Conservation (phyloP, 352 stramenopile species). For the Phytophthora macrochlamydospora region DNA sequence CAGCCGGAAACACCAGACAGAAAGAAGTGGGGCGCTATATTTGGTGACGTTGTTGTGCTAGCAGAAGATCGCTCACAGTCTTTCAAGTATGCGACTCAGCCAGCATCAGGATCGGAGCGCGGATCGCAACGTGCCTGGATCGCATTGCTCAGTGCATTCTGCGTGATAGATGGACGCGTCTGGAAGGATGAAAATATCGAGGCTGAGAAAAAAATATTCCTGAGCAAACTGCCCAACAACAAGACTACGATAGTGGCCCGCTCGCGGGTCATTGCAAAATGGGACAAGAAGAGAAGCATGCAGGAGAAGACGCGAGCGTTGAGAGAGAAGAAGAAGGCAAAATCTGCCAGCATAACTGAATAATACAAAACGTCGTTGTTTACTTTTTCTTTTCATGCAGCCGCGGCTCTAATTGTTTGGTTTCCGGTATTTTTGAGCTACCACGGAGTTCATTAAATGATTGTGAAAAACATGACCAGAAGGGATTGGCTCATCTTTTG, state of each 20-base stretch:
- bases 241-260: not conserved
- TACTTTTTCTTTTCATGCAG: not conserved
- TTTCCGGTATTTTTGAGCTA: not conserved
- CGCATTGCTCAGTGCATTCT: constrained; percentile 1
- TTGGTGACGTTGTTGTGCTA: constrained; percentile 6
- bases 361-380: not conserved
- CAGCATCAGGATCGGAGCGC: not conserved
- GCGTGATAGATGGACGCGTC: not conserved
- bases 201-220: not conserved
- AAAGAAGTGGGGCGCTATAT: constrained; percentile 1
- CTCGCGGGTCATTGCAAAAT: not conserved
- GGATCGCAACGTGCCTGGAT: constrained; percentile 2
- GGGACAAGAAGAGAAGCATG: not conserved
- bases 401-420: not conserved
- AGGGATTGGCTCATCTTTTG: not conserved
- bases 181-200: not conserved
- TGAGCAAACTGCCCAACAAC: not conserved
- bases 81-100: constrained; percentile 4
- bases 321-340: not conserved
- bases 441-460: not conserved
- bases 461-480: not conserved
- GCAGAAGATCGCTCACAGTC: not conserved
- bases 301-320: not conserved
- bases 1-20: not conserved
- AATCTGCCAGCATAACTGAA: not conserved